phyloP scores from a whole-genome alignment of 2,329 filamentous ascomycete genomes.

The Fusarium xylarioides region DNA sequence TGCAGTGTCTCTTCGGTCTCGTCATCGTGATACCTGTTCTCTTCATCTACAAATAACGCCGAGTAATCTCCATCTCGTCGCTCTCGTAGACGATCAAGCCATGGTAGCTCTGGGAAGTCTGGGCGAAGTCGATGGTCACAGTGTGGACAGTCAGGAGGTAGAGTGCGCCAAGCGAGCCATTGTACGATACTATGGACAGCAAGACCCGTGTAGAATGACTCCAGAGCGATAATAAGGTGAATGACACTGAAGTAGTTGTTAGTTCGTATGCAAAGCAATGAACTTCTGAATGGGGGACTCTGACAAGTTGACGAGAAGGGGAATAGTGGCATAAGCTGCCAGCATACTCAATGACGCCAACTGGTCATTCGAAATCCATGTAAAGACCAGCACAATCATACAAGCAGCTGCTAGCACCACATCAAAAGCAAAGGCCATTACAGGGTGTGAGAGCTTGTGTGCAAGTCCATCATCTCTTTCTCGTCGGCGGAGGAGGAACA shows the following conservation, averaged over 20 bases:
- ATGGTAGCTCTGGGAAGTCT: constrained; percentile 49
- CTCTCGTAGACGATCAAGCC: constrained; percentile 40
- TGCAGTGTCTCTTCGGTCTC: constrained; percentile 27
- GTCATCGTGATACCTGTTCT: constrained; percentile 42
- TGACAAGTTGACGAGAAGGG: constrained; percentile 54
- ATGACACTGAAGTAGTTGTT: constrained; percentile 43
- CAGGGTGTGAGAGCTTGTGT: constrained; percentile 37
- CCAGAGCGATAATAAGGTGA: constrained; percentile 50
- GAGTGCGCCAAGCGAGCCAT: constrained; percentile 51
- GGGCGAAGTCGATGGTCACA: constrained; percentile 52
- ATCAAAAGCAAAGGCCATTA: constrained; percentile 52
- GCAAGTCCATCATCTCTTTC: neutral
- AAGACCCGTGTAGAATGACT: constrained; percentile 52
- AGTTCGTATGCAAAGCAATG: neutral
- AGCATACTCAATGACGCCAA: constrained; percentile 51
- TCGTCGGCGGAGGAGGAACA: constrained; percentile 37
- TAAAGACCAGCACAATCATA: constrained; percentile 53
- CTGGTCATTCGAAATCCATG: constrained; percentile 47
- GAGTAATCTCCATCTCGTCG: constrained; percentile 30
- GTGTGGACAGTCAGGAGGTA: constrained; percentile 53
- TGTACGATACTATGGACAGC: constrained; percentile 51
- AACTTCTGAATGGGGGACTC: neutral
- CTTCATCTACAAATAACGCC: constrained; percentile 38
- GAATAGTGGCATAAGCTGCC: constrained; percentile 54
- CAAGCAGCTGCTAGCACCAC: constrained; percentile 48